phyloP scores from a whole-genome alignment of 1,284 basidiomycete species.

The Fomitiporia mediterranea region DNA sequence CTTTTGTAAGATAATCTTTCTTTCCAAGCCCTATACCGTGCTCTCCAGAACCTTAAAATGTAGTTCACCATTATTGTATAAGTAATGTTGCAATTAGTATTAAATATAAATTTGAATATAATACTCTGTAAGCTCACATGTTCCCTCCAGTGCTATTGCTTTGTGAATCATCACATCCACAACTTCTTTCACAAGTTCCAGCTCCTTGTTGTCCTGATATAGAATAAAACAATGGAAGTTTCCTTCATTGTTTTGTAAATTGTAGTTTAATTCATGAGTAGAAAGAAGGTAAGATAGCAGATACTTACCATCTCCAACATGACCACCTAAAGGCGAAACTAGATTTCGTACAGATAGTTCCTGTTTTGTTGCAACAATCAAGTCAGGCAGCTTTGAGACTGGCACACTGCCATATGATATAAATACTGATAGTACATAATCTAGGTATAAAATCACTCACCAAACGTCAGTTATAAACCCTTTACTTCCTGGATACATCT shows the following conservation, averaged over 20 bases:
- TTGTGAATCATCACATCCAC: constrained; percentile 67
- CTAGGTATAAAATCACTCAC: constrained; percentile 44
- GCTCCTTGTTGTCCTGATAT: constrained; percentile 59
- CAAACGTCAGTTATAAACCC: constrained; percentile 90
- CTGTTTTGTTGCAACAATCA: constrained; percentile 70
- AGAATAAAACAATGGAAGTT: constrained; percentile 70
- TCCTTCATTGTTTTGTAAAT: too few relatives aligned
- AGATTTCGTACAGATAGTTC: constrained; percentile 63
- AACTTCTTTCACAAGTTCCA: constrained; percentile 48
- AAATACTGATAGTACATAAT: constrained; percentile 32
- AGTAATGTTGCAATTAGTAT: neutral
- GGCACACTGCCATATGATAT: constrained; percentile 62
- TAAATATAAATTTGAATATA: neutral
- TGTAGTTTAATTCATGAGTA: constrained; percentile 13
- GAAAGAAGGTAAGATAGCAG: constrained; percentile 27
- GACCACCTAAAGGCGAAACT: constrained; percentile 72
- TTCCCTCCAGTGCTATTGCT: constrained; percentile 67
- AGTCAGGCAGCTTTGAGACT: constrained; percentile 63
- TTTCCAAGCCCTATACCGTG: constrained; percentile 78
- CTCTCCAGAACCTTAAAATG: constrained; percentile 45
- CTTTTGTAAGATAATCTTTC: constrained; percentile 63
- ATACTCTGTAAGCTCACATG: too few relatives aligned
- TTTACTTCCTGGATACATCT: constrained; percentile 55
- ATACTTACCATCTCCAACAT: constrained; percentile 77
- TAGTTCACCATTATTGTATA: neutral